Base-by-base conservation (phyloP, 306 rosid genomes). In the Rubus idaeus region DNA sequence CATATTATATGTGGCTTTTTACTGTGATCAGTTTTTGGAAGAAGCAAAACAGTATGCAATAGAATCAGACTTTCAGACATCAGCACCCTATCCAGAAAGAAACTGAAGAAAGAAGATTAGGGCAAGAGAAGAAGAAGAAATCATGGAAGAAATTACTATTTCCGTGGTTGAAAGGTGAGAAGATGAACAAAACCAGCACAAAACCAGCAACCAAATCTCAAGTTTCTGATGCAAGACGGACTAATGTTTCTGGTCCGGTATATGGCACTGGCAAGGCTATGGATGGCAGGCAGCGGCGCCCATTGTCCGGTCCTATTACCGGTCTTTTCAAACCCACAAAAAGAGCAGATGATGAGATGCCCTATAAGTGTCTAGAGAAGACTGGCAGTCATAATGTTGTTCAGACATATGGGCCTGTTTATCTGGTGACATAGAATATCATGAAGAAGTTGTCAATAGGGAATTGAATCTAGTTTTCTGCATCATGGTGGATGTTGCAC, bases 81-180 rank as follows among this genome's bases (percentile, higher is more conserved):
- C 88, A 26, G 77, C 79, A 5, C 79, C 83, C 68, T 45, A 74
- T 40, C 68, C 88, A 17, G 91, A 89, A 89, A 84, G 89, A 74
- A 75, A 82, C 77, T 18, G 66, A 49, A 45, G 82, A 77, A 71
- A 75, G 40, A 84, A 83, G 80, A 75, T 40, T 58, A 16, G 81
- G 60, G n/a, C 73, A 52, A 44, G 83, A 42, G 35, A 57, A 78
- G 68, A 83, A 78, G 64, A 89, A 87, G 88, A 90, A 87, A 84
- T 80, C 93, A 65, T 96, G 97, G 99, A 96, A 84, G 68, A 82
- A 70, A 26, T 76, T 86, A 11, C 58, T 92, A 55, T 23, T 84
- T 80, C 90, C 94, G 35, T 92, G 96, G 99, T 90, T 86, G 88
- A 95, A 91, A 79, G 35, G 80, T 49, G 89, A 87, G 62, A 86